phyloP scores from a whole-genome alignment of 331 rosid genomes.

The Malus hybrid region DNA sequence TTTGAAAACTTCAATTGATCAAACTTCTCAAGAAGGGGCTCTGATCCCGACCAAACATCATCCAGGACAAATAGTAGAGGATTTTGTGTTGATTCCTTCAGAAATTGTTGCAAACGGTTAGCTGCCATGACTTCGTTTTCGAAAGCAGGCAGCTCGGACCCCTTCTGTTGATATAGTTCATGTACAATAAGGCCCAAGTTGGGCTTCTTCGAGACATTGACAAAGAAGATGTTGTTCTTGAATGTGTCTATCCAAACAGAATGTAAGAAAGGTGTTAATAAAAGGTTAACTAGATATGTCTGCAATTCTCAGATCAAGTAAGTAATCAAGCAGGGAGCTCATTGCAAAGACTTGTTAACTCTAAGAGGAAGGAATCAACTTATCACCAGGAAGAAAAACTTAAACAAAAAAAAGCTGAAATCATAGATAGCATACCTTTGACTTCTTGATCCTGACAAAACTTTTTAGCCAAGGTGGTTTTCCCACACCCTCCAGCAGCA shows the following conservation, averaged over 20 bases:
- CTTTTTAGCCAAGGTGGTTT: background rate
- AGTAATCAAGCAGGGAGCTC: too few relatives aligned
- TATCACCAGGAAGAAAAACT: too few relatives aligned
- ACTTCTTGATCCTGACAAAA: too few relatives aligned
- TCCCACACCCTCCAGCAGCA: too few relatives aligned
- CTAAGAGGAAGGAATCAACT: too few relatives aligned
- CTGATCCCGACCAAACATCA: constrained; percentile 52
- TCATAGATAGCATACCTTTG: too few relatives aligned
- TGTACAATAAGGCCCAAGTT: background rate
- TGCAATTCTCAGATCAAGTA: too few relatives aligned
- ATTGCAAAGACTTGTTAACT: too few relatives aligned
- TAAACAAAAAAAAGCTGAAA: too few relatives aligned
- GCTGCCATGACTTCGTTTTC: constrained; percentile 25
- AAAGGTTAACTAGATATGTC: too few relatives aligned
- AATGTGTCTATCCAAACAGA: constrained; percentile 37
- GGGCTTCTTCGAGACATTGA: too few relatives aligned
- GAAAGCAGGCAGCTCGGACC: constrained; percentile 14
- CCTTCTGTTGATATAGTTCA: constrained; percentile 23
- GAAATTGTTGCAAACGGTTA: constrained; percentile 16
- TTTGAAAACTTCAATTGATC: constrained; percentile 7
- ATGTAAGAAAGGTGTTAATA: constrained; percentile 1
- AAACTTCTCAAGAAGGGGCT: constrained; percentile 34
- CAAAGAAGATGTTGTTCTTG: constrained; percentile 28
- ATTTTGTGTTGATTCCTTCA: constrained; percentile 8
- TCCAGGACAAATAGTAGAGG: constrained; percentile 52